A percentile compares a stretch with the other conserved stretches of the same genome.
Conservation (phyloP, 257 asterid species). For the Gardenia jasminoides region DNA sequence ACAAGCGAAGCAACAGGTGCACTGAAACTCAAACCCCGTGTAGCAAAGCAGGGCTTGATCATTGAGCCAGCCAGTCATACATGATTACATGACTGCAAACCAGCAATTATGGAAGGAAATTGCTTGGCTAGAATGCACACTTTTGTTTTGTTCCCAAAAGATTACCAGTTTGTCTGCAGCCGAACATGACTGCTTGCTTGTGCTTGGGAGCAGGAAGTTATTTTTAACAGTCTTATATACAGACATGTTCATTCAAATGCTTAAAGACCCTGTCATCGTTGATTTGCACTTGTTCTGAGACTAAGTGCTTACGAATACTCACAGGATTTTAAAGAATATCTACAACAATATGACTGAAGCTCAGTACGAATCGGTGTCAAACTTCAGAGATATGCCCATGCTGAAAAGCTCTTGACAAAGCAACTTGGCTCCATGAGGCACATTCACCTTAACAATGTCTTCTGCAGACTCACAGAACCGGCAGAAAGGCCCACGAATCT, state of each 20-base stretch:
- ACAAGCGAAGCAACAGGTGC: neutral
- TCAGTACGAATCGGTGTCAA: conserved; percentile 77
- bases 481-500: conserved; percentile 82
- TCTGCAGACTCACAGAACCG: conserved; percentile 75
- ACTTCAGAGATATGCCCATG: conserved; percentile 81
- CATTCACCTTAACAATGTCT: conserved; percentile 68
- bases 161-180: no score
- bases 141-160: no score
- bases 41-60: neutral
- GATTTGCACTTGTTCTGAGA: neutral
- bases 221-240: no score
- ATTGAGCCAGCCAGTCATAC: neutral
- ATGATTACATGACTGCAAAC: neutral
- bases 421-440: conserved; percentile 92
- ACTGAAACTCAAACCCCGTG: neutral
- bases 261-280: neutral
- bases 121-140: neutral
- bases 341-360: neutral
- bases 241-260: no score
- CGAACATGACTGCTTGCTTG: no score
- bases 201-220: no score
- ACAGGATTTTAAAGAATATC: neutral
- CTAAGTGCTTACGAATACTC: neutral
- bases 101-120: neutral
- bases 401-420: conserved; percentile 90